Conservation (phyloP, 805 yeast species). For the Lipomyces spencermartinsiae region DNA sequence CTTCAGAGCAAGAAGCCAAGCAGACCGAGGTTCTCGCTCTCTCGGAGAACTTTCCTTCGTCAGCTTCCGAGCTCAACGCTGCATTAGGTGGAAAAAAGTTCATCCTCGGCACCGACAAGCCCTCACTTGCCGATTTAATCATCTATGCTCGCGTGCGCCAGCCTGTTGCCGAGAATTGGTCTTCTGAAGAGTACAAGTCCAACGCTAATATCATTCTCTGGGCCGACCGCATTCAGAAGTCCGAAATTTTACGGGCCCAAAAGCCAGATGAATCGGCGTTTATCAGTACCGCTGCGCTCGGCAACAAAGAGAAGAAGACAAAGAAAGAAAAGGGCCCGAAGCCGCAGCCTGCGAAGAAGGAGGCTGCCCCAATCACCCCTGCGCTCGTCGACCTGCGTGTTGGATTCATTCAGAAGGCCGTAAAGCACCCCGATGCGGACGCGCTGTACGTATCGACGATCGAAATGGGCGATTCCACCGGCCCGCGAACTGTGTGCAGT, state of each 20-base stretch:
- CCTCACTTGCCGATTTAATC: slow-evolving; percentile 72
- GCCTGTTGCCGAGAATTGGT: slow-evolving; percentile 65
- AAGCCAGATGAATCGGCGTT: slow-evolving; percentile 50
- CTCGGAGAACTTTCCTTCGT: slow-evolving; percentile 64
- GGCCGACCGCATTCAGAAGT: slow-evolving; percentile 85
- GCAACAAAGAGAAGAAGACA: slow-evolving; percentile 46
- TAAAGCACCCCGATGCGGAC: slow-evolving; percentile 98
- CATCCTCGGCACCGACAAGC: slow-evolving; percentile 64
- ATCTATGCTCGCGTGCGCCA: slow-evolving; percentile 67
- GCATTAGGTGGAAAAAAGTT: slow-evolving; percentile 73
- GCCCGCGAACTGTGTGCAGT: slow-evolving; percentile 97
- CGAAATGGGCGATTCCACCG: slow-evolving; percentile 93
- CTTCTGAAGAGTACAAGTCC: slow-evolving; percentile 61
- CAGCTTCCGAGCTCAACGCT: slow-evolving; percentile 66
- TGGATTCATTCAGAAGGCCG: slow-evolving; percentile 95
- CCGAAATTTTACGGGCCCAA: slow-evolving; percentile 52
- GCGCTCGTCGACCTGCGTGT: slow-evolving; percentile 90
- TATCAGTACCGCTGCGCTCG: slow-evolving; percentile 39
- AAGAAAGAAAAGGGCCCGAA: slow-evolving; percentile 60
- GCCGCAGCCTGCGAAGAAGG: slow-evolving; percentile 54
- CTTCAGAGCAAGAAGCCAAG: slow-evolving; percentile 66
- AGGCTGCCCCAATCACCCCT: slow-evolving; percentile 71
- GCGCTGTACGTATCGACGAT: slow-evolving; percentile 95
- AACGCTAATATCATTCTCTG: slow-evolving; percentile 90
- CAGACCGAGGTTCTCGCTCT: slow-evolving; percentile 81